phyloP scores from a whole-genome alignment of 768 basidiomycete species.

The Psilocybe cubensis region DNA sequence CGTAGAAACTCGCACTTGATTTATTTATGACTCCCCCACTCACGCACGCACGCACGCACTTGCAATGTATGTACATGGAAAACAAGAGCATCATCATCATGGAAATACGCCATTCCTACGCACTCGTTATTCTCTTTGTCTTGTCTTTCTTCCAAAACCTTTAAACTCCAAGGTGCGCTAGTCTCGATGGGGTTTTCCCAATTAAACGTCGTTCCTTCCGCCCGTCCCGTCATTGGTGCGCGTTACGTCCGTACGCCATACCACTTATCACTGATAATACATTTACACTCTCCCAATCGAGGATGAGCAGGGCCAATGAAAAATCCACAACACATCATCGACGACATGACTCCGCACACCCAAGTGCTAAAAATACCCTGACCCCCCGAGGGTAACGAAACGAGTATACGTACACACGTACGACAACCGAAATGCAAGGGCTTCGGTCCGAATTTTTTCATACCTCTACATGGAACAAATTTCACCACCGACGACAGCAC shows the following conservation, averaged over 20 bases:
- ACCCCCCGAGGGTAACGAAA: neutral
- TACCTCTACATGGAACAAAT: neutral
- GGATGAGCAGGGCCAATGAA: neutral
- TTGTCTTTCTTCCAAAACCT: no score
- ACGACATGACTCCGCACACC: neutral
- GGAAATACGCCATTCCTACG: no score
- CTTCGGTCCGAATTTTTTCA: neutral
- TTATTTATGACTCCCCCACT: no score
- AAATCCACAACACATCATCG: neutral
- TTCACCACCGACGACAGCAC: neutral
- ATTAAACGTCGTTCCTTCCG: neutral
- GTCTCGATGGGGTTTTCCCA: neutral
- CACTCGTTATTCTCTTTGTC: no score
- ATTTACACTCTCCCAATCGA: neutral
- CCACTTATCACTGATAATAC: neutral
- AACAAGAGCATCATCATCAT: no score
- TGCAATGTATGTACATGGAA: no score
- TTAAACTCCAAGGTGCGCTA: neutral
- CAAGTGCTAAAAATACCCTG: neutral
- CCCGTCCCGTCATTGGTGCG: no score
- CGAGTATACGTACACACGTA: neutral
- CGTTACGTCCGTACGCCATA: neutral
- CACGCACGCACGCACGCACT: no score
- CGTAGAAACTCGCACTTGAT: no score
- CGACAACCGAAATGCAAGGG: neutral